These are phyloP conservation scores for Endotrypanum monterogeii DNA, from an alignment of 208 protist species.

Conservation along the genomic window DNA sequence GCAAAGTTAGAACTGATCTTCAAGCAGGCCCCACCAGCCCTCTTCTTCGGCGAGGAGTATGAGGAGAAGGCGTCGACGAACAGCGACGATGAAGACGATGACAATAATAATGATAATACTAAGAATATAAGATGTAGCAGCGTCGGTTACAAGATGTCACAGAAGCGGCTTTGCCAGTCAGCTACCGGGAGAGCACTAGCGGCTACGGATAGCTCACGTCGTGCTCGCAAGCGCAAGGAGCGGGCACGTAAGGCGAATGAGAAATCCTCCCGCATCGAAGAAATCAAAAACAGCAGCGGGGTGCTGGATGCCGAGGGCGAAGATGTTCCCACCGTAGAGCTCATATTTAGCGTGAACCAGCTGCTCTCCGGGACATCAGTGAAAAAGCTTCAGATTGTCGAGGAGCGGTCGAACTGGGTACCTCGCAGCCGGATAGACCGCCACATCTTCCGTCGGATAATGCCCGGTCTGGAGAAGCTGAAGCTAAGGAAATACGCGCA, in stretches of 20 bases:
- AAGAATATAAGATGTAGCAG: constrained; percentile 21
- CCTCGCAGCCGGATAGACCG: constrained; percentile 57
- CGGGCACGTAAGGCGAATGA: constrained; percentile 28
- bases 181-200: background rate
- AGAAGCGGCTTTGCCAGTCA: constrained; percentile 4
- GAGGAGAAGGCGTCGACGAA: constrained; percentile 12
- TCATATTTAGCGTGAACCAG: constrained; percentile 60
- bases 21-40: constrained; percentile 18
- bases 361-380: constrained; percentile 66
- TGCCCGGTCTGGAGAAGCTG: constrained; percentile 44
- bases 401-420: constrained; percentile 64
- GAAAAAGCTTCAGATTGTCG: constrained; percentile 70
- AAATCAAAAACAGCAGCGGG: constrained; percentile 3
- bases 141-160: constrained; percentile 8
- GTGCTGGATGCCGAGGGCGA: constrained; percentile 8
- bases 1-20: constrained; percentile 36
- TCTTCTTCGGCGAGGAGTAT: constrained; percentile 25
- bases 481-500: constrained; percentile 76
- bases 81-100: constrained; percentile 26
- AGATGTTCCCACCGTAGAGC: constrained; percentile 46
- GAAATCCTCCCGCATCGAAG: constrained; percentile 18
- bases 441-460: constrained; percentile 38
- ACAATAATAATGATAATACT: too few species aligned
- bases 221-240: constrained; percentile 37
- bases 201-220: background rate